phyloP scores from a whole-genome alignment of 2,329 filamentous ascomycete genomes.

The Daldinia sp. region DNA sequence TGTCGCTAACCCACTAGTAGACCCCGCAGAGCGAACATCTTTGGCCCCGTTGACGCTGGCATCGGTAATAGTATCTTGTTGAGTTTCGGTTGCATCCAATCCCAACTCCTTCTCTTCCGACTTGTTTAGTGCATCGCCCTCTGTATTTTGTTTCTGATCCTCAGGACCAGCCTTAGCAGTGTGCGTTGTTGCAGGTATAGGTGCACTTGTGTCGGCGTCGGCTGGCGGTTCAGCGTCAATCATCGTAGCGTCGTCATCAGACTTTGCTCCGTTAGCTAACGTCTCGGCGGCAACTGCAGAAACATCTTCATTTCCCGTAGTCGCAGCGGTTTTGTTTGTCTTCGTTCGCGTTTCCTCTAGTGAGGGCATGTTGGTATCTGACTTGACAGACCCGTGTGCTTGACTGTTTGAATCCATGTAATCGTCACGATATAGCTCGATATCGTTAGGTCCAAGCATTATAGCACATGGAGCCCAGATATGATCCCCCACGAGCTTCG shows the following conservation, averaged over 20 bases:
- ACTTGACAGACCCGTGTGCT: constrained; percentile 43
- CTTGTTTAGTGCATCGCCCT: background rate
- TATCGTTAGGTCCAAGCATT: constrained; percentile 68
- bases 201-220: constrained; percentile 38
- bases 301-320: constrained; percentile 43
- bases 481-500: constrained; percentile 79
- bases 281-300: constrained; percentile 25
- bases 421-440: constrained; percentile 65
- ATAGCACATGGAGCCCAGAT: constrained; percentile 73
- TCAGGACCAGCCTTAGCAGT: constrained; percentile 34
- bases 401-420: constrained; percentile 50
- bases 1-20: constrained; percentile 26
- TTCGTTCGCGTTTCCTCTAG: constrained; percentile 42
- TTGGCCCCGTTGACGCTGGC: constrained; percentile 20
- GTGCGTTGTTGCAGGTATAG: constrained; percentile 38
- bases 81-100: constrained; percentile 10
- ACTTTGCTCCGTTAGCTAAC: constrained; percentile 26
- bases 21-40: constrained; percentile 15
- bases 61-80: constrained; percentile 23
- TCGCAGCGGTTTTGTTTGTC: constrained; percentile 40
- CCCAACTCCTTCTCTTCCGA: constrained; percentile 15
- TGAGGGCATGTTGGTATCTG: constrained; percentile 39
- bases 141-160: constrained; percentile 15
- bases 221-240: constrained; percentile 43
- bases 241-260: constrained; percentile 48